Evolutionary conservation across 1,139 yeast species (phyloP), one percentile per base, ranked within the genome.

Genomic region (Pichia sp.): DNA sequence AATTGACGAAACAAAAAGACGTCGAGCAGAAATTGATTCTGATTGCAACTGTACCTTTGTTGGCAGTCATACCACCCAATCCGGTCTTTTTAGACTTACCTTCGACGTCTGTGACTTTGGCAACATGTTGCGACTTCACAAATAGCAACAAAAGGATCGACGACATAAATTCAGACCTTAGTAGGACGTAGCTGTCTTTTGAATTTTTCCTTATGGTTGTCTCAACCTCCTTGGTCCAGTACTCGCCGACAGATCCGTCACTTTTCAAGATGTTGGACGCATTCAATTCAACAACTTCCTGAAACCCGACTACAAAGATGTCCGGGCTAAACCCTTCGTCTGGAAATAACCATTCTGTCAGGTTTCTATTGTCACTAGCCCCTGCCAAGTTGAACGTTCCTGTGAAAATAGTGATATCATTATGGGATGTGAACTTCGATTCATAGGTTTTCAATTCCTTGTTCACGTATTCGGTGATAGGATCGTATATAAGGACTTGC

Each of bases 301-400:
- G 99, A 58, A 93, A 79, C 0, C 99, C 99, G 59, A 93, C 75
- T 0, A 90, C 89, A 56, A 87, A 84, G 41, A 93, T 74, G 61
- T 93, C 97, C 0, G 90, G 86, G 13, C 70, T 57, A 47, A 62
- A 64, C 3, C 66, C 64, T 52, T 79, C 81, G 1, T 73, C 70
- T 0, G 99, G 98, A 64, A 88, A 90, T 34, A 95, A 73, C 98
- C 98, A 95, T 7, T 79, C 71, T 0, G 85, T 75, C 30, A 93
- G 71, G 64, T 88, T 95, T 23, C 61, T 64, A 6, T 75, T 68
- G 26, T 72, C 64, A 16, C 76, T 72, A 13, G 82, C 77, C 2
- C 97, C 99, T 65, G 90, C 90, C 34, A 93, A 82, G 67, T 95
- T 95, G 67, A 81, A 92, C 0, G 98, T 90, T 3, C 97, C 98